These are phyloP conservation scores for Marsdenia floribunda DNA, from an alignment of 257 asterid species.

Conservation along the genomic window DNA sequence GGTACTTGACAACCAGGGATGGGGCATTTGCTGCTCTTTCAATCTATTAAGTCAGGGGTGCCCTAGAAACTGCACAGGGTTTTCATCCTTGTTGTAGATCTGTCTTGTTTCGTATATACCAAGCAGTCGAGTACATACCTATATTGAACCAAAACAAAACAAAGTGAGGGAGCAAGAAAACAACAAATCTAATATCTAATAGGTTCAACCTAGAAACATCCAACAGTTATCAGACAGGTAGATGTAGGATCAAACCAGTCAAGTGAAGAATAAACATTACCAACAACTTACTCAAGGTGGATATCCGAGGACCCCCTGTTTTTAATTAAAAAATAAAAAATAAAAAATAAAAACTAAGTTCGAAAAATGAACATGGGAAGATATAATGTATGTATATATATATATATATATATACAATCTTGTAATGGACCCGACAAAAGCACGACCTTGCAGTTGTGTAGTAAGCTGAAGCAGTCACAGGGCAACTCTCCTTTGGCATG, in stretches of 20 bases:
- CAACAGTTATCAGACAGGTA: background rate
- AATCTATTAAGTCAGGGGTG: background rate
- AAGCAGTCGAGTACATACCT: background rate
- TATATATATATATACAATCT: no score
- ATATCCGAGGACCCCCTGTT: no score
- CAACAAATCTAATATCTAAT: background rate
- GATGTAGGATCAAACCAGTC: background rate
- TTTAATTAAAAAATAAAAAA: no score
- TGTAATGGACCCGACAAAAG: background rate
- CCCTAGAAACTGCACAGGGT: background rate
- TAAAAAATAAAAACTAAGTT: no score
- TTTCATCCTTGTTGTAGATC: background rate
- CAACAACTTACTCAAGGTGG: no score
- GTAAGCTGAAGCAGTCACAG: conserved; percentile 37
- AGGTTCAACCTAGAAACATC: background rate
- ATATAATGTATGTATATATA: no score
- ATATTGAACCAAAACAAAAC: background rate
- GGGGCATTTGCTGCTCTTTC: background rate
- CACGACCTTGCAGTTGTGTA: background rate
- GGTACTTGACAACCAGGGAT: background rate
- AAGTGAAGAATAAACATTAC: background rate
- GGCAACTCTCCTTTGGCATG: conserved; percentile 79
- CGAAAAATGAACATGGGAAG: no score
- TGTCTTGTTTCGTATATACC: background rate
- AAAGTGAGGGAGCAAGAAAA: background rate